Evolutionary conservation across 1,284 basidiomycete species (phyloP).

Genomic region (Boletellus deceptivus): DNA sequence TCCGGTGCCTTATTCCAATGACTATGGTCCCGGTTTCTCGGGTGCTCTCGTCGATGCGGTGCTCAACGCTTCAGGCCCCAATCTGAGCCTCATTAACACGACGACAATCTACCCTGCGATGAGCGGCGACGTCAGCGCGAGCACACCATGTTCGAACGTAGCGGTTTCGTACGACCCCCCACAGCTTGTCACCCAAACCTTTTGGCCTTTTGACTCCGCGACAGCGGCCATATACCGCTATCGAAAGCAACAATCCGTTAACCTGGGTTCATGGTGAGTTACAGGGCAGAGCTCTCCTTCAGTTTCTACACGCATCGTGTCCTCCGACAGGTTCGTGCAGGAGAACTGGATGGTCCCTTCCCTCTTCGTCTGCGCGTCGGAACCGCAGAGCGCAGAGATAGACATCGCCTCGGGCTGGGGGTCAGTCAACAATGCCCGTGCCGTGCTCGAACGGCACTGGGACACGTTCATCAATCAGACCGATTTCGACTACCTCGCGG

Average conservation of each 20-base stretch:
- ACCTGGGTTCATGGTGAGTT: constrained; percentile 23
- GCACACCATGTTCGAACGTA: constrained; percentile 1
- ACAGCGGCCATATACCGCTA: constrained; percentile 21
- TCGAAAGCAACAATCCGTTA: constrained; percentile 23
- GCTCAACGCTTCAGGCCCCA: constrained; percentile 3
- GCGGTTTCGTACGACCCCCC: constrained; percentile 13
- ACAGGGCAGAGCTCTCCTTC: background rate
- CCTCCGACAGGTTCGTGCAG: constrained; percentile 61
- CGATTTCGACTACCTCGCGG: constrained; percentile 62
- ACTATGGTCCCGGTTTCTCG: background rate
- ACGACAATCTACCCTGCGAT: background rate
- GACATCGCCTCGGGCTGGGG: constrained; percentile 51
- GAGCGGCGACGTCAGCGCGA: background rate
- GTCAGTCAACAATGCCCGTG: constrained; percentile 44
- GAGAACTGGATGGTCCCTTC: constrained; percentile 79
- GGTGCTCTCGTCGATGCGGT: background rate
- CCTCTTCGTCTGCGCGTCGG: constrained; percentile 62
- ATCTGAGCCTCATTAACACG: background rate
- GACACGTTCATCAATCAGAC: constrained; percentile 69
- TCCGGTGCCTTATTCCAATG: background rate
- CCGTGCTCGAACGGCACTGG: constrained; percentile 74
- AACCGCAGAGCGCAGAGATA: constrained; percentile 51
- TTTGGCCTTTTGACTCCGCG: constrained; percentile 17
- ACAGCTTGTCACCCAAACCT: constrained; percentile 7
- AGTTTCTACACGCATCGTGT: background rate